phyloP scores from a whole-genome alignment of 208 protist species.

The Leishmania martiniquensis region DNA sequence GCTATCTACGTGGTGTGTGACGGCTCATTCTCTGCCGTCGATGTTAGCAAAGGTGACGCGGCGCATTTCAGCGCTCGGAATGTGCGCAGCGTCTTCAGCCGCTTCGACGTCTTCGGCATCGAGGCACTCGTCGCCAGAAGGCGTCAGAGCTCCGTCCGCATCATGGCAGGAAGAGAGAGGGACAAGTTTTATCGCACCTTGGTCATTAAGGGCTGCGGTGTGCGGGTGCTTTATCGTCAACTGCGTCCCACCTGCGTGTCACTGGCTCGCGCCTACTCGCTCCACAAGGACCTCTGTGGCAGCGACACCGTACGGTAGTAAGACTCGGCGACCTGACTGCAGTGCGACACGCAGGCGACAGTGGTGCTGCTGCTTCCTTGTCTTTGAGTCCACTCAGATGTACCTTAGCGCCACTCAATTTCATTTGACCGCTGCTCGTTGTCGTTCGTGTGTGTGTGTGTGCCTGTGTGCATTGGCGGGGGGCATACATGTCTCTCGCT shows the following conservation, averaged over 20 bases:
- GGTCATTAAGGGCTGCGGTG: slow-evolving; percentile 39
- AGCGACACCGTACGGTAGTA: background rate
- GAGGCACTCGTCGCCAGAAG: slow-evolving; percentile 54
- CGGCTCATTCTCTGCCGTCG: slow-evolving; percentile 44
- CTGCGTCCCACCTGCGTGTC: slow-evolving; percentile 44
- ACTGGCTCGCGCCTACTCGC: slow-evolving; percentile 47
- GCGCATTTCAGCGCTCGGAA: slow-evolving; percentile 37
- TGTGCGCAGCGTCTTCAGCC: slow-evolving; percentile 30
- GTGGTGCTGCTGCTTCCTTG: background rate
- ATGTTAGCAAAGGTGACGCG: slow-evolving; percentile 33
- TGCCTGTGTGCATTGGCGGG: too few species aligned
- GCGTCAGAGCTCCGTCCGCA: slow-evolving; percentile 54
- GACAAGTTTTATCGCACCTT: slow-evolving; percentile 18
- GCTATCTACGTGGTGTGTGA: slow-evolving; percentile 49
- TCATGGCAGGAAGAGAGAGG: slow-evolving; percentile 44
- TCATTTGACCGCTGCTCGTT: background rate
- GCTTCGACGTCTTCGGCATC: slow-evolving; percentile 61
- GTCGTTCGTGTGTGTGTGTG: background rate
- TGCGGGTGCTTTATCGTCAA: slow-evolving; percentile 46
- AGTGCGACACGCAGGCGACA: background rate
- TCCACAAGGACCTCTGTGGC: slow-evolving; percentile 57
- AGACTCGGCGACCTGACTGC: background rate
- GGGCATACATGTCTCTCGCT: background rate
- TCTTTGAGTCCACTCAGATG: slow-evolving; percentile 3
- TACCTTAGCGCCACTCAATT: background rate